phyloP scores from a whole-genome alignment of 257 asterid species.

The Nicotiana noctiflora region DNA sequence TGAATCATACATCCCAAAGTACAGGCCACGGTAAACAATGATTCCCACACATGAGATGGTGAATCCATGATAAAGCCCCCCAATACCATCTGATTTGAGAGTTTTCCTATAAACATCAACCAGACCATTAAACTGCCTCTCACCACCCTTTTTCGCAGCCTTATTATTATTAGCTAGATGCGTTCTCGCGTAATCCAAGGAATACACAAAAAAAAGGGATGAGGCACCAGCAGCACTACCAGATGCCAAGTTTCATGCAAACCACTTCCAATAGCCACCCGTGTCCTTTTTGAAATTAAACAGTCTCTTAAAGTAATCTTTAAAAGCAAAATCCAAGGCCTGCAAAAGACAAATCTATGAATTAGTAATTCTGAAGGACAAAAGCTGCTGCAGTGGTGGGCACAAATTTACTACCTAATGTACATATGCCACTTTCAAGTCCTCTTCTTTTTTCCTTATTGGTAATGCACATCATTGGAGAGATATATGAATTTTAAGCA shows the following conservation, averaged over 20 bases:
- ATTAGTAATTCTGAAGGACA: background rate
- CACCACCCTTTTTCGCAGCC: slow-evolving; percentile 65
- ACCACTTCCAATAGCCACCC: slow-evolving; percentile 80
- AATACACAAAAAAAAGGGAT: slow-evolving; percentile 56
- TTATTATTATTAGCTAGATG: slow-evolving; percentile 65
- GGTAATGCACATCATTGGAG: background rate
- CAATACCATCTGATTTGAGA: slow-evolving; percentile 49
- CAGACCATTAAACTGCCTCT: slow-evolving; percentile 70
- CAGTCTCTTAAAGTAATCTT: slow-evolving; percentile 65
- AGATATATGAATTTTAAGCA: background rate
- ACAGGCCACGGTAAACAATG: slow-evolving; percentile 73
- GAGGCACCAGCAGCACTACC: slow-evolving; percentile 79
- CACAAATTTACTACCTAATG: background rate
- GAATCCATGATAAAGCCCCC: slow-evolving; percentile 78
- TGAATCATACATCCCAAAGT: slow-evolving; percentile 80
- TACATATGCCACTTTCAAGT: background rate
- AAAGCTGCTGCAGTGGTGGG: background rate
- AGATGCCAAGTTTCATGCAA: slow-evolving; percentile 67
- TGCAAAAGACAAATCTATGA: slow-evolving; percentile 23
- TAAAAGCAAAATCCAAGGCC: slow-evolving; percentile 81
- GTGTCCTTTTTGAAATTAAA: slow-evolving; percentile 64
- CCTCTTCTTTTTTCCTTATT: background rate
- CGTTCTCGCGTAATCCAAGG: slow-evolving; percentile 69
- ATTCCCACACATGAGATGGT: slow-evolving; percentile 66
- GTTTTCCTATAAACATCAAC: slow-evolving; percentile 70